These are phyloP conservation scores for Cladophialophora immunda DNA, from an alignment of 2,329 filamentous ascomycete genomes.

Conservation along the genomic window DNA sequence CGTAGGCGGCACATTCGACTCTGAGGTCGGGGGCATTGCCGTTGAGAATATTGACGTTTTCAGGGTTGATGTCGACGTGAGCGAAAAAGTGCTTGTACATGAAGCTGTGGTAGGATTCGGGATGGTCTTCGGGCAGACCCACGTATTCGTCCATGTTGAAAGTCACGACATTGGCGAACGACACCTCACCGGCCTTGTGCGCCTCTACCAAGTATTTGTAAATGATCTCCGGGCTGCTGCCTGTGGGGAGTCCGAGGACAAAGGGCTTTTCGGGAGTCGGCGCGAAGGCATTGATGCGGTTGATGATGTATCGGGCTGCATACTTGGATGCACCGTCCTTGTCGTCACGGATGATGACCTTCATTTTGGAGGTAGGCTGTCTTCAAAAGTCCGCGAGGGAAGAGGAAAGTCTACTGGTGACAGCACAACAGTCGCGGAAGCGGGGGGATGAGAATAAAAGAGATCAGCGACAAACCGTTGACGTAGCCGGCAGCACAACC, in stretches of 20 bases:
- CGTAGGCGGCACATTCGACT: slow-evolving; percentile 80
- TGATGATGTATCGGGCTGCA: slow-evolving; percentile 82
- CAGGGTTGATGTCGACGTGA: slow-evolving; percentile 80
- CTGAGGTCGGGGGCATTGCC: slow-evolving; percentile 80
- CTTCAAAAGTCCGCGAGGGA: neutral
- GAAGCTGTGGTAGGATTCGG: slow-evolving; percentile 88
- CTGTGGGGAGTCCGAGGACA: slow-evolving; percentile 83
- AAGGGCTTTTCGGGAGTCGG: slow-evolving; percentile 78
- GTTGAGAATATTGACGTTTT: slow-evolving; percentile 84
- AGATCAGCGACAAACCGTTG: slow-evolving; percentile 32
- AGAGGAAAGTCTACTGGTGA: slow-evolving; percentile 9
- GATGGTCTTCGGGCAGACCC: slow-evolving; percentile 80
- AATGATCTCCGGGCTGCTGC: slow-evolving; percentile 79
- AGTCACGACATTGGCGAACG: slow-evolving; percentile 86
- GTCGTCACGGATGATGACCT: slow-evolving; percentile 83
- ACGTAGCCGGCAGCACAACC: slow-evolving; percentile 25
- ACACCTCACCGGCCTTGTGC: slow-evolving; percentile 65
- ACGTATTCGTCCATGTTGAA: slow-evolving; percentile 97
- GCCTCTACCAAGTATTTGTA: slow-evolving; percentile 76
- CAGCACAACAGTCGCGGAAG: neutral
- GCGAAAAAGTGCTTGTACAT: slow-evolving; percentile 95
- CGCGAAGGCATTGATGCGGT: slow-evolving; percentile 79
- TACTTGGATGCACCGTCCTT: slow-evolving; percentile 74
- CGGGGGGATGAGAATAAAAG: neutral
- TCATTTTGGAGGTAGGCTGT: slow-evolving; percentile 61